Conservation (phyloP, 2,329 filamentous ascomycete species). For the Scedosporium apiospermum region DNA sequence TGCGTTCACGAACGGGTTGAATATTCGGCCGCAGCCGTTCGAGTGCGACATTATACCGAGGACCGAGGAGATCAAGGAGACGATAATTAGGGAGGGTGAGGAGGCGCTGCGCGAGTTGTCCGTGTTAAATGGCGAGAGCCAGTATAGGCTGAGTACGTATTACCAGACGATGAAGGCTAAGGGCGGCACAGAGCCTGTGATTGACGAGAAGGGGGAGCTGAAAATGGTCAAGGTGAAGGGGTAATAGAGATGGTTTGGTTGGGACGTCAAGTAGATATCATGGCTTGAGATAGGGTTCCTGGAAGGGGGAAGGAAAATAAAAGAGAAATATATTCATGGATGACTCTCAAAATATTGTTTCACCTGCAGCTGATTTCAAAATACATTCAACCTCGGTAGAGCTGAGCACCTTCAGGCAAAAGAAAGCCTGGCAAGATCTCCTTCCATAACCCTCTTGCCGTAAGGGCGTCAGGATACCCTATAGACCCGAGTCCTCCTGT, state of each 20-base stretch:
- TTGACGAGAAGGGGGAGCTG: slow-evolving; percentile 2
- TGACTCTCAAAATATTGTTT: too few species aligned
- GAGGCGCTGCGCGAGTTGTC: slow-evolving; percentile 41
- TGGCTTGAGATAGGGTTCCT: too few species aligned
- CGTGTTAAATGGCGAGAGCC: slow-evolving; percentile 44
- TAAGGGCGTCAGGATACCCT: not conserved
- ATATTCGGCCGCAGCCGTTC: slow-evolving; percentile 48
- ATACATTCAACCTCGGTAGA: too few species aligned
- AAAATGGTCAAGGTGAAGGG: slow-evolving; percentile 2
- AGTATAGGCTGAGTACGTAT: slow-evolving; percentile 24
- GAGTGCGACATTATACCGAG: slow-evolving; percentile 42
- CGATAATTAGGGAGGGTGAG: slow-evolving; percentile 41
- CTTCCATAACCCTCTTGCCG: too few species aligned
- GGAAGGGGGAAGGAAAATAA: too few species aligned
- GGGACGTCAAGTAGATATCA: too few species aligned
- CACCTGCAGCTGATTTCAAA: too few species aligned
- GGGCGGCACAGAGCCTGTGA: not conserved
- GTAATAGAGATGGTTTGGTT: not conserved
- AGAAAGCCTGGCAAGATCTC: too few species aligned
- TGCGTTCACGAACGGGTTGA: slow-evolving; percentile 44
- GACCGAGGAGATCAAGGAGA: slow-evolving; percentile 34
- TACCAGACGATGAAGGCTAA: not conserved
- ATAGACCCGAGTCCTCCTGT: slow-evolving; percentile 15
- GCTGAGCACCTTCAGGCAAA: too few species aligned
- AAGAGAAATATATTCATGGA: too few species aligned